Conservation (phyloP, 257 asterid species). For the Solanum paucissectum region DNA sequence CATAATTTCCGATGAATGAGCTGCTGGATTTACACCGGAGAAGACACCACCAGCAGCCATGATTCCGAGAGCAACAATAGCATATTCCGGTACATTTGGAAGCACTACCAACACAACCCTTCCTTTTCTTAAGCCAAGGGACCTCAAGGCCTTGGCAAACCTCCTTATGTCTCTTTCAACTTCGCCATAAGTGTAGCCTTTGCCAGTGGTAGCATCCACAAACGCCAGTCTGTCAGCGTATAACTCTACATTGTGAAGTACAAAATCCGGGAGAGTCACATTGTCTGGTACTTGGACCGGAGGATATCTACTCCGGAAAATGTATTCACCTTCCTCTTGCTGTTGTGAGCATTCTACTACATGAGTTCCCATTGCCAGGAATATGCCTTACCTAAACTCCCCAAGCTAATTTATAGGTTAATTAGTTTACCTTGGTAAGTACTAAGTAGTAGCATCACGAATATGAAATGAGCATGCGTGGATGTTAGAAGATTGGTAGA, state of each 20-base stretch:
- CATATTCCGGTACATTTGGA: conserved; percentile 74
- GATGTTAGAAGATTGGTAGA: not conserved
- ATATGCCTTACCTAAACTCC: not conserved
- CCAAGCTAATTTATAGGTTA: not conserved
- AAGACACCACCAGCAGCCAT: conserved; percentile 90
- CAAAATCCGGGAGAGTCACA: conserved; percentile 70
- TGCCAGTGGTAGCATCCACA: conserved; percentile 65
- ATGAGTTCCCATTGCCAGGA: conserved; percentile 34
- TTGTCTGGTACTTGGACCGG: conserved; percentile 57
- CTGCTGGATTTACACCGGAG: conserved; percentile 82
- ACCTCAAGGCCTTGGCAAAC: conserved; percentile 76
- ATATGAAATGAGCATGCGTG: not conserved
- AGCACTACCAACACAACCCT: conserved; percentile 65
- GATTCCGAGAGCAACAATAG: conserved; percentile 73
- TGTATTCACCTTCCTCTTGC: conserved; percentile 26
- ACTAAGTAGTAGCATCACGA: not conserved
- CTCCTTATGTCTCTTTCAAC: conserved; percentile 52
- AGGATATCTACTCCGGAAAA: conserved; percentile 64
- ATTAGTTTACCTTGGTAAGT: not conserved
- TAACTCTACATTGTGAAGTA: conserved; percentile 41
- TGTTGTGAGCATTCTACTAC: conserved; percentile 14
- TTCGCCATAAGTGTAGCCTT: conserved; percentile 50
- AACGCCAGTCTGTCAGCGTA: conserved; percentile 57
- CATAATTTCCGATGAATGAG: conserved; percentile 65
- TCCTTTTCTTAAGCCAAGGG: conserved; percentile 80